Conservation (phyloP, 805 yeast genomes). For the Metschnikowia borealis region DNA sequence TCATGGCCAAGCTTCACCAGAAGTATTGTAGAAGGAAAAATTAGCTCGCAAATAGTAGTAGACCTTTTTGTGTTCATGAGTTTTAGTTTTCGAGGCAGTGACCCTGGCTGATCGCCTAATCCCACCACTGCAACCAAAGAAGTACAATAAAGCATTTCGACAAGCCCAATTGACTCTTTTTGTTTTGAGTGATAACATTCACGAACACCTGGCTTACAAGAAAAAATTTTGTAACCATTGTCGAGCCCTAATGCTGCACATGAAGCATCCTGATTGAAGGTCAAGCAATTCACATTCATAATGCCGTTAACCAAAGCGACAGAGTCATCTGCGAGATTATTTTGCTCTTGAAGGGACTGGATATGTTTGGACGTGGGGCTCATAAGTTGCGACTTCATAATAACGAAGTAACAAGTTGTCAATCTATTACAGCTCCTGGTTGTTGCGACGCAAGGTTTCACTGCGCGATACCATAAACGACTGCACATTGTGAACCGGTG, state of each 20-base stretch:
- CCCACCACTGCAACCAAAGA: slow-evolving; percentile 83
- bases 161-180: slow-evolving; percentile 58
- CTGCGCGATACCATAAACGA: too few relatives aligned
- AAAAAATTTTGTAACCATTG: slow-evolving; percentile 66
- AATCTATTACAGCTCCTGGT: neutral
- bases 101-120: slow-evolving; percentile 62
- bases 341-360: neutral
- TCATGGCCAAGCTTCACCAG: slow-evolving; percentile 34
- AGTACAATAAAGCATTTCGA: slow-evolving; percentile 89
- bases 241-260: slow-evolving; percentile 75
- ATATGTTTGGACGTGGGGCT: slow-evolving; percentile 1
- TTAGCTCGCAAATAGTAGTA: slow-evolving; percentile 41
- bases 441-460: neutral
- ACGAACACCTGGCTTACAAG: slow-evolving; percentile 79
- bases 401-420: neutral
- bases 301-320: neutral
- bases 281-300: slow-evolving; percentile 34
- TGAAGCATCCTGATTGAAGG: slow-evolving; percentile 84
- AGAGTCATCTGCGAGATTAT: neutral
- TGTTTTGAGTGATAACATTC: slow-evolving; percentile 31
- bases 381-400: slow-evolving; percentile 2
- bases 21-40: slow-evolving; percentile 40
- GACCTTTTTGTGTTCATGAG: slow-evolving; percentile 77
- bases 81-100: slow-evolving; percentile 77
- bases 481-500: neutral